Evolutionary conservation across 2,329 filamentous ascomycete genomes (phyloP).

Genomic region (Fusarium brevicatenulatum): DNA sequence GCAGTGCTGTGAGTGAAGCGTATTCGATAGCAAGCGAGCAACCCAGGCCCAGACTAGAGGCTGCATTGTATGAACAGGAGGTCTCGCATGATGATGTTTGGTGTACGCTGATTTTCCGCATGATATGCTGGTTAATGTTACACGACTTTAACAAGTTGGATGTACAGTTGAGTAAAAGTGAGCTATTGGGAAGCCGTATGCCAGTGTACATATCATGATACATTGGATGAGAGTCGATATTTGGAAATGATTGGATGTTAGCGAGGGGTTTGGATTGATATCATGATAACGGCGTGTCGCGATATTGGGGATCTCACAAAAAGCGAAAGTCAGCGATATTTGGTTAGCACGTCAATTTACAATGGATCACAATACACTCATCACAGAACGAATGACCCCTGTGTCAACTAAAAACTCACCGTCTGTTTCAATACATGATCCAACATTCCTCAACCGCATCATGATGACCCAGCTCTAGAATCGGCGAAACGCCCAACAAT

Average conservation of each 20-base stretch:
- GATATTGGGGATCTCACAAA: background rate
- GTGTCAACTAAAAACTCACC: background rate
- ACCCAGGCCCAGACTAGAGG: background rate
- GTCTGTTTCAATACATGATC: conserved; percentile 7
- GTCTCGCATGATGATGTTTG: conserved; percentile 58
- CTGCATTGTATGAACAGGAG: conserved; percentile 37
- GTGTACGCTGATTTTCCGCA: conserved; percentile 65
- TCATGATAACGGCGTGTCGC: conserved; percentile 13
- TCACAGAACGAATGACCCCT: background rate
- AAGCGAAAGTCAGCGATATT: background rate
- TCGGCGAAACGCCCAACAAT: background rate
- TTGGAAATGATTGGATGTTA: background rate
- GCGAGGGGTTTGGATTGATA: conserved; percentile 10
- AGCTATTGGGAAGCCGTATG: conserved; percentile 64
- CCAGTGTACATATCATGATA: conserved; percentile 62
- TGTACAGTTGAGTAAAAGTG: conserved; percentile 62
- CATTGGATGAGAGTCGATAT: background rate
- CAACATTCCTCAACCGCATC: conserved; percentile 24
- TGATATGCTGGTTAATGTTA: conserved; percentile 68
- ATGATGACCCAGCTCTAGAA: background rate
- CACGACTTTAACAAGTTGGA: conserved; percentile 68
- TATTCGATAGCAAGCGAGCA: conserved; percentile 17
- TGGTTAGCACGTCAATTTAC: background rate
- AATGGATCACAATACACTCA: background rate
- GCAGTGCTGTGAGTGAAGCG: conserved; percentile 26